Evolutionary conservation across 306 rosid genomes (phyloP).

Genomic region (Prunus mume): DNA sequence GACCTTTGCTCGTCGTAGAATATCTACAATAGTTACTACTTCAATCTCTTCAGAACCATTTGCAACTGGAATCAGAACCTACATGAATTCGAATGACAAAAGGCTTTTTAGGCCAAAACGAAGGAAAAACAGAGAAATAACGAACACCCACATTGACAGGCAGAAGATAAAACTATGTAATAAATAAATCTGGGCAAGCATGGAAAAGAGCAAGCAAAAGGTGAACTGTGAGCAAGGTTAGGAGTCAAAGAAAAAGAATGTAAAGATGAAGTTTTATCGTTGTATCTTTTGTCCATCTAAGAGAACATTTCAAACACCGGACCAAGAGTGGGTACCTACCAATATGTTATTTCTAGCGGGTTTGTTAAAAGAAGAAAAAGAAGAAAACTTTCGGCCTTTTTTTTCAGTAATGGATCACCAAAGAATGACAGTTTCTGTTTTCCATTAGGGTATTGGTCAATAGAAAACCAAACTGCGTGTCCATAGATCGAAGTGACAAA

Average conservation of each 20-base stretch:
- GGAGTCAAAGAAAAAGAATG: not conserved
- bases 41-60: conserved; percentile 91
- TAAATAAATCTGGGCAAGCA: not conserved
- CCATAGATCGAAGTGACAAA: not conserved
- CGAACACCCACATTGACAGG: not conserved
- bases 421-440: not conserved
- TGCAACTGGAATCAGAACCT: conserved; percentile 92
- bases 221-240: not conserved
- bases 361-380: too few species aligned
- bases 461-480: not conserved
- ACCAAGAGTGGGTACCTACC: not conserved
- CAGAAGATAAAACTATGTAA: not conserved
- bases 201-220: not conserved
- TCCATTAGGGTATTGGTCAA: not conserved
- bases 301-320: not conserved
- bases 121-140: not conserved
- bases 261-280: not conserved
- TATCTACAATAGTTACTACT: conserved; percentile 73
- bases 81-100: conserved; percentile 14
- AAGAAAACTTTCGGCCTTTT: not conserved
- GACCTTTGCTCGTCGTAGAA: conserved; percentile 86
- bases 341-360: not conserved
- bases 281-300: not conserved
- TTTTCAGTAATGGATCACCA: not conserved
- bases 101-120: not conserved